Percentiles rank a stretch among this genome's conserved stretches.
phyloP scores from a whole-genome alignment of 2,329 filamentous ascomycete species.

The Colletotrichum incanum region DNA sequence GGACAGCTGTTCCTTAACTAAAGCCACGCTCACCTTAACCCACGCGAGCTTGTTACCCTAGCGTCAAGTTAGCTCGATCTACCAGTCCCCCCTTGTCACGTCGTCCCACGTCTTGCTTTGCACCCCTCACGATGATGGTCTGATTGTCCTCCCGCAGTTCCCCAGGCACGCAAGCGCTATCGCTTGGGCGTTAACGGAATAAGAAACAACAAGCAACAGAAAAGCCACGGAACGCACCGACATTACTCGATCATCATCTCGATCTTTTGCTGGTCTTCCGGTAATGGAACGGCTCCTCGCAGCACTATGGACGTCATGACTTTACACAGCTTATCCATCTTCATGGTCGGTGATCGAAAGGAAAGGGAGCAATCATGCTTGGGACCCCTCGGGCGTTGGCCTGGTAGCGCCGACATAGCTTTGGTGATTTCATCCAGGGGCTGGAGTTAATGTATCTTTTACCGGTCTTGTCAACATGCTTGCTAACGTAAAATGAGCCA shows the following conservation, averaged over 20 bases:
- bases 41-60: neutral
- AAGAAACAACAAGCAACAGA: conserved; percentile 13
- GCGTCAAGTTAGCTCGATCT: neutral
- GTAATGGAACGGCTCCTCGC: neutral
- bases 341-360: conserved; percentile 20
- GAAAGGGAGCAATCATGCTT: neutral
- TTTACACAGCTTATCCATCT: conserved; percentile 11
- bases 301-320: conserved; percentile 39
- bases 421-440: neutral
- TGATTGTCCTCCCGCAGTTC: neutral
- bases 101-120: neutral
- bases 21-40: conserved; percentile 24
- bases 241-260: conserved; percentile 14
- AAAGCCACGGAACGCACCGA: conserved; percentile 28
- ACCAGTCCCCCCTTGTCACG: neutral
- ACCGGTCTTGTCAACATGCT: neutral
- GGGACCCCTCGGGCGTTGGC: conserved; percentile 16
- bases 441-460: conserved; percentile 7
- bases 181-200: conserved; percentile 15
- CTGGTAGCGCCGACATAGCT: conserved; percentile 10
- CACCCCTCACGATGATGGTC: neutral
- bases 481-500: neutral
- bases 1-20: conserved; percentile 18
- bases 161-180: conserved; percentile 7
- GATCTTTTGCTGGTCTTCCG: conserved; percentile 8